A percentile compares a stretch with the other conserved stretches of the same genome.
Conservation (phyloP, 257 asterid genomes). For the Echium plantagineum region DNA sequence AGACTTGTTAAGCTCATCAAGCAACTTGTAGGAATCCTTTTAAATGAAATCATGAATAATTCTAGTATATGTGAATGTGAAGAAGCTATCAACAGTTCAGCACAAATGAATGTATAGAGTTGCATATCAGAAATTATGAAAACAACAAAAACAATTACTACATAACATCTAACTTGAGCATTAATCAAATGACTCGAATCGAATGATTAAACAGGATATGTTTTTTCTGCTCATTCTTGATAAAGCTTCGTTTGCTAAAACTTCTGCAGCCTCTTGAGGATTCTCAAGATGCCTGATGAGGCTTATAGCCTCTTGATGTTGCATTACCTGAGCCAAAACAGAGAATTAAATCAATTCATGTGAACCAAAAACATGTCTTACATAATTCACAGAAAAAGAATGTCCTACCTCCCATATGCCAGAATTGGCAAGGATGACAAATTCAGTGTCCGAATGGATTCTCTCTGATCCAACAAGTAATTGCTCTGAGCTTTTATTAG, state of each 20-base stretch:
- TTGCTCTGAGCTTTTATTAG: conserved; percentile 21
- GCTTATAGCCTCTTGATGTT: conserved; percentile 56
- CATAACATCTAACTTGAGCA: no score
- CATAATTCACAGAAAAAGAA: no score
- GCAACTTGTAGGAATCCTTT: no score
- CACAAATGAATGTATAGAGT: no score
- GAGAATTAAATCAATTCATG: not conserved
- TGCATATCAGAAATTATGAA: no score
- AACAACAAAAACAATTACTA: no score
- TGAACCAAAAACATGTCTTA: no score
- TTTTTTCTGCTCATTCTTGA: conserved; percentile 40
- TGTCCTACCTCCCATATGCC: conserved; percentile 62
- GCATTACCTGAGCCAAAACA: conserved; percentile 33
- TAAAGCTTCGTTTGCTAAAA: conserved; percentile 49
- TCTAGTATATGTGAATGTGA: no score
- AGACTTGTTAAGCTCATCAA: no score
- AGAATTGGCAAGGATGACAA: conserved; percentile 44
- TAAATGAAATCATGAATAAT: no score
- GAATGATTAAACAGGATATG: conserved; percentile 45
- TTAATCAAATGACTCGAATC: conserved; percentile 27
- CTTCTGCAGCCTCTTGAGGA: conserved; percentile 54
- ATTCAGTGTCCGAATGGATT: conserved; percentile 37
- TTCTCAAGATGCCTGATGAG: conserved; percentile 52
- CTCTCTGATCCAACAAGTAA: conserved; percentile 29
- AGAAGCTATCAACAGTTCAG: no score